Conservation (phyloP, 345 rosid species). For the Eucalyptus marginata region DNA sequence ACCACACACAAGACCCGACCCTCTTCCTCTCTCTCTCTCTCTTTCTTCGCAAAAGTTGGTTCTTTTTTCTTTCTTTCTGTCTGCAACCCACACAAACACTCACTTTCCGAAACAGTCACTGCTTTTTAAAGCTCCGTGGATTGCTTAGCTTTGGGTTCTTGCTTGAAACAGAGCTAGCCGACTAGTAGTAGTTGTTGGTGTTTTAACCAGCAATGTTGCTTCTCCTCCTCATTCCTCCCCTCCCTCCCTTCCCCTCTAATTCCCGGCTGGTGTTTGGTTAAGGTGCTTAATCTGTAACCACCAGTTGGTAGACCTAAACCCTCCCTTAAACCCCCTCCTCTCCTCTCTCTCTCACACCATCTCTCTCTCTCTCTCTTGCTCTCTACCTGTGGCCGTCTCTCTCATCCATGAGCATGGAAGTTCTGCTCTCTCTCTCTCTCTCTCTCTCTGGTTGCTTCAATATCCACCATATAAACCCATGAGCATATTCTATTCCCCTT, state of each 20-base stretch:
- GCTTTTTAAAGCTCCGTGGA: not conserved
- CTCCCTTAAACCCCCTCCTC: slow-evolving; percentile 22
- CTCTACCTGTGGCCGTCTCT: slow-evolving; percentile 17
- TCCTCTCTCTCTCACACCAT: not conserved
- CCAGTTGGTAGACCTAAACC: slow-evolving; percentile 99
- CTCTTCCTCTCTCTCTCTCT: not conserved
- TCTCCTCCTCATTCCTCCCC: not conserved
- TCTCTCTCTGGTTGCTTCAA: slow-evolving; percentile 14
- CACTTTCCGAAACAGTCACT: not conserved
- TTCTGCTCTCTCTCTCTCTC: slow-evolving; percentile 10
- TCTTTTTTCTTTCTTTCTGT: not conserved
- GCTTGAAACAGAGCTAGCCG: slow-evolving; percentile 4
- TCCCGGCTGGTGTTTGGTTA: slow-evolving; percentile 44
- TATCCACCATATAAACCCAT: slow-evolving; percentile 39
- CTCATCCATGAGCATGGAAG: slow-evolving; percentile 36
- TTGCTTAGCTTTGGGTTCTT: not conserved
- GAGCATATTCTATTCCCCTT: slow-evolving; percentile 14
- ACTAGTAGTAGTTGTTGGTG: slow-evolving; percentile 9
- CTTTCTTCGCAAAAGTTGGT: not conserved
- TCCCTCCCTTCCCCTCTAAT: not conserved
- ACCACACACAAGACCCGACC: not conserved
- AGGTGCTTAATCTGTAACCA: slow-evolving; percentile 66
- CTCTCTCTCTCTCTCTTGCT: not conserved
- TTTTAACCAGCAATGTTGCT: slow-evolving; percentile 9
- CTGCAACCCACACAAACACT: not conserved